Conservation (phyloP, 345 rosid species). For the Psidium guajava region DNA sequence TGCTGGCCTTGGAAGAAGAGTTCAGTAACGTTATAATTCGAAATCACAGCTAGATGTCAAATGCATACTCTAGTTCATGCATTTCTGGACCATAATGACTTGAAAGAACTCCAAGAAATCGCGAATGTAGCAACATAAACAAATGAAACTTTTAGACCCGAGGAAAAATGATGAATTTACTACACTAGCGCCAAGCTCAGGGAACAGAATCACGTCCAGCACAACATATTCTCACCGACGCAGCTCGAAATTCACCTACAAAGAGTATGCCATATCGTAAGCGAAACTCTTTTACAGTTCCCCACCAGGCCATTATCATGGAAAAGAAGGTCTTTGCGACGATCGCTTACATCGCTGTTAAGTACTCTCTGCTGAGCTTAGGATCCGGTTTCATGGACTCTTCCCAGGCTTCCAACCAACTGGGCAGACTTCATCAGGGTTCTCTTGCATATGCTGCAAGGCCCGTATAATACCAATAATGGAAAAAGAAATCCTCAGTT, state of each 20-base stretch:
- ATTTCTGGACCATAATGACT: neutral
- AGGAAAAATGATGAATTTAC: neutral
- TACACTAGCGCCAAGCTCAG: neutral
- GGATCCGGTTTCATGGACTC: constrained; percentile 95
- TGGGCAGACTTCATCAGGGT: constrained; percentile 93
- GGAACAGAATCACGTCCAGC: neutral
- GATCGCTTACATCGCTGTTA: constrained; percentile 4
- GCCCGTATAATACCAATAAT: constrained; percentile 34
- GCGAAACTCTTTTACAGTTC: neutral
- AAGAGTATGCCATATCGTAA: neutral
- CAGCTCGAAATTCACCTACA: neutral
- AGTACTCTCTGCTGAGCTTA: constrained; percentile 85
- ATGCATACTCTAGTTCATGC: neutral
- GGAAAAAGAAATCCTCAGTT: neutral
- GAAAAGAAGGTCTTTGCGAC: neutral
- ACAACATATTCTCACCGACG: neutral
- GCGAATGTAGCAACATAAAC: neutral
- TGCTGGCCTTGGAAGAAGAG: neutral
- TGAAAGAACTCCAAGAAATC: neutral
- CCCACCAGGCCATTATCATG: neutral
- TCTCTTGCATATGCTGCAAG: constrained; percentile 72
- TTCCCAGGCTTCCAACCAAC: constrained; percentile 97
- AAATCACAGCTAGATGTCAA: neutral
- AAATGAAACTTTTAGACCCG: neutral
- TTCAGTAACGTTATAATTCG: neutral